Evolutionary conservation across 2,329 filamentous ascomycete species (phyloP).

Genomic region (Calonectria crousiana): DNA sequence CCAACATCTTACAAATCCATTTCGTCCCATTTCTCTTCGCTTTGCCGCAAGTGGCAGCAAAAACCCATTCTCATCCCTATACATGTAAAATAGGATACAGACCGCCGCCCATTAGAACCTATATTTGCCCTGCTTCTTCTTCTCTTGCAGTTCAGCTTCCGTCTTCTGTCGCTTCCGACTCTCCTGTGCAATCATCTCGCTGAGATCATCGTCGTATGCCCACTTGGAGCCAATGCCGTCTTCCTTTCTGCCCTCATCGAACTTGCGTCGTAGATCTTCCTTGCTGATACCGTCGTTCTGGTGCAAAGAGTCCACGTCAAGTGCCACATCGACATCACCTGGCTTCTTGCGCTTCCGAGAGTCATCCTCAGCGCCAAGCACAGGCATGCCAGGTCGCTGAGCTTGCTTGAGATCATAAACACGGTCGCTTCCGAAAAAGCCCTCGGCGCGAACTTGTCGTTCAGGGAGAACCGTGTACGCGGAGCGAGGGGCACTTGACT

Average conservation of each 20-base stretch:
- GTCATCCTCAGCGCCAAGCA: conserved; percentile 85
- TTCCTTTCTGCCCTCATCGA: conserved; percentile 77
- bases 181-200: conserved; percentile 96
- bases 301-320: conserved; percentile 86
- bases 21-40: conserved; percentile 22
- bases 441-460: conserved; percentile 84
- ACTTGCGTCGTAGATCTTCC: conserved; percentile 83
- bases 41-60: not conserved
- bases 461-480: conserved; percentile 94
- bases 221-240: conserved; percentile 77
- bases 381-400: conserved; percentile 69
- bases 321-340: conserved; percentile 91
- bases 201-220: conserved; percentile 87
- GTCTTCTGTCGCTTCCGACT: conserved; percentile 90
- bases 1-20: conserved; percentile 29
- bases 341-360: conserved; percentile 92
- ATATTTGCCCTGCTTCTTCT: conserved; percentile 70
- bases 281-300: conserved; percentile 83
- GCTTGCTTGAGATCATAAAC: conserved; percentile 83
- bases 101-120: conserved; percentile 54
- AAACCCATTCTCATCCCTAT: not conserved
- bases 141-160: conserved; percentile 82
- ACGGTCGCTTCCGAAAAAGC: conserved; percentile 96
- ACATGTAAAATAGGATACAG: not conserved
- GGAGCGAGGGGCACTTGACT: conserved; percentile 77